Evolutionary conservation across 2,329 filamentous ascomycete genomes (phyloP).

Genomic region (Nemania diffusa): DNA sequence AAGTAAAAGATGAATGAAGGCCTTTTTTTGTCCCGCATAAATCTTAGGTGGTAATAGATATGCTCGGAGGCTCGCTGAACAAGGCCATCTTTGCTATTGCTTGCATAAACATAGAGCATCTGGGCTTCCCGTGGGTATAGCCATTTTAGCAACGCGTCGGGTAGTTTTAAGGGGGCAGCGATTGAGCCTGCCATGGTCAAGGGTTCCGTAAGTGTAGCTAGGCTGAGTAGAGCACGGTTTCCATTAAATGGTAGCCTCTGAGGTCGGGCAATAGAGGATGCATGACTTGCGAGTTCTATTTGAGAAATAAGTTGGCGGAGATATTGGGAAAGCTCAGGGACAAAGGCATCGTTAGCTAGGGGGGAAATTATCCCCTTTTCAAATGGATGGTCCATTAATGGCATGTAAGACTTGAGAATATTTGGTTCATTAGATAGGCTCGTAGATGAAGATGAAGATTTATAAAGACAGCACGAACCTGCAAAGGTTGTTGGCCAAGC

Average conservation of each 20-base stretch:
- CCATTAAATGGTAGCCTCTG: conserved; percentile 3
- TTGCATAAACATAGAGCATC: conserved; percentile 13
- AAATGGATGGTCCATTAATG: conserved; percentile 1
- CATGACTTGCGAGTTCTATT: background rate
- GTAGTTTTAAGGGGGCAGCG: background rate
- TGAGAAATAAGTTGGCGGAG: background rate
- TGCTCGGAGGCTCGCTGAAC: conserved; percentile 15
- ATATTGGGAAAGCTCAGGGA: background rate
- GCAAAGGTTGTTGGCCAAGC: conserved; percentile 3
- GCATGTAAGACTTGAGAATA: background rate
- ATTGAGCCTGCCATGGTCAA: background rate
- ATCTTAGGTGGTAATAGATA: background rate
- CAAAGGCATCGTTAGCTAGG: background rate
- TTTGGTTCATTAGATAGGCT: conserved; percentile 5
- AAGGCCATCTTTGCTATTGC: background rate
- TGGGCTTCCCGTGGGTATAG: background rate
- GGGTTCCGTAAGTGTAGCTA: conserved; percentile 15
- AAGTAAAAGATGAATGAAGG: background rate
- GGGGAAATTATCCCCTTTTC: conserved; percentile 3
- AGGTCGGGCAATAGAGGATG: background rate
- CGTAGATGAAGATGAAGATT: background rate
- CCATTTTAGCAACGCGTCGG: conserved; percentile 2
- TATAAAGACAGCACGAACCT: background rate
- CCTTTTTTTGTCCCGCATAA: background rate
- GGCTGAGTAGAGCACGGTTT: conserved; percentile 14